Conservation (phyloP, 768 basidiomycete genomes). For the Lyophyllum semitale region DNA sequence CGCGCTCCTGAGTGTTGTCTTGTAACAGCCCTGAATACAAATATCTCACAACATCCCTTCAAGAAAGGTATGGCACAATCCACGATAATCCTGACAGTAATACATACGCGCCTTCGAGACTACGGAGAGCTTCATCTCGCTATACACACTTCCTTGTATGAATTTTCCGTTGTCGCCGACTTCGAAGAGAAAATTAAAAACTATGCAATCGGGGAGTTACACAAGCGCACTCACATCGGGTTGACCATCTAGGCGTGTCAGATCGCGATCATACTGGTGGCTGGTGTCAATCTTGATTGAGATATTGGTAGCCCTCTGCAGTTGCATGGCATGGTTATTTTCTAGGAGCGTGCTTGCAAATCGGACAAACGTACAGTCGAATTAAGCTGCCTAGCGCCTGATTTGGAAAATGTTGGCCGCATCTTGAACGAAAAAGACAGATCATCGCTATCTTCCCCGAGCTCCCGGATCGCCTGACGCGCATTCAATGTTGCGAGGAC, state of each 20-base stretch:
- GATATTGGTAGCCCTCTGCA: constrained; percentile 49
- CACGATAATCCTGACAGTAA: not conserved
- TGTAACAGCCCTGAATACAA: constrained; percentile 5
- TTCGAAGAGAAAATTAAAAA: not conserved
- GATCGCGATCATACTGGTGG: constrained; percentile 49
- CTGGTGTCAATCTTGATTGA: constrained; percentile 69
- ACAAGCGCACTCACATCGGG: constrained; percentile 19
- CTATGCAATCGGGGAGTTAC: no score
- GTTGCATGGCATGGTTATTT: constrained; percentile 4
- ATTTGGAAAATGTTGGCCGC: constrained; percentile 41
- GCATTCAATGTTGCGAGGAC: constrained; percentile 57
- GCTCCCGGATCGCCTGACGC: constrained; percentile 40
- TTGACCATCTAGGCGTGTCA: constrained; percentile 15
- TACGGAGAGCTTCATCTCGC: not conserved
- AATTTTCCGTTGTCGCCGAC: constrained; percentile 19
- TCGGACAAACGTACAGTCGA: constrained; percentile 26
- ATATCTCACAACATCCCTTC: constrained; percentile 10
- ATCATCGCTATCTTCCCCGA: constrained; percentile 47
- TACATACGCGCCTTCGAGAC: not conserved
- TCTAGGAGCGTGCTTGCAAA: not conserved
- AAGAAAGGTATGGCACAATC: constrained; percentile 7
- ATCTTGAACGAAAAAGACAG: constrained; percentile 43
- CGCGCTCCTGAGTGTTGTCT: not conserved
- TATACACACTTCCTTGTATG: constrained; percentile 15
- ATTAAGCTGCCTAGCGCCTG: constrained; percentile 30